A percentile compares a stretch with the other conserved stretches of the same genome.
Evolutionary conservation across 495 filamentous ascomycete species (phyloP).

Genomic region (Penicillium chermesinum): DNA sequence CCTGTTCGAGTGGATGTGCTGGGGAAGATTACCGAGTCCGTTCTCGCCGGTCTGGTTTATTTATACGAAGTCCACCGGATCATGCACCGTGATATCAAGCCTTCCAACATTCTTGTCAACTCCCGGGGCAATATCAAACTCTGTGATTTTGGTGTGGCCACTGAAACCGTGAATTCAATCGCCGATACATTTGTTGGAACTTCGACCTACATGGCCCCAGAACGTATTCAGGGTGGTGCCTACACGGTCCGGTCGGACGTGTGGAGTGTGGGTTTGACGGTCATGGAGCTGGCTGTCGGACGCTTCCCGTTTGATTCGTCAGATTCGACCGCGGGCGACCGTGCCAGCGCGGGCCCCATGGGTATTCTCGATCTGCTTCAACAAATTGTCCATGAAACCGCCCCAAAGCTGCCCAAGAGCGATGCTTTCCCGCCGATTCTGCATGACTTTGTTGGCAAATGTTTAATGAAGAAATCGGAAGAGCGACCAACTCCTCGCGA

Average conservation of each 20-base stretch:
- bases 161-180: constrained; percentile 92
- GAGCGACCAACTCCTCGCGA: constrained; percentile 87
- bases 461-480: constrained; percentile 80
- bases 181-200: constrained; percentile 98
- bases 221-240: constrained; percentile 91
- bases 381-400: constrained; percentile 95
- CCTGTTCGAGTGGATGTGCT: constrained; percentile 96
- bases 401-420: constrained; percentile 88
- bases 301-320: constrained; percentile 88
- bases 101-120: constrained; percentile 94
- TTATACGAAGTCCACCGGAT: constrained; percentile 92
- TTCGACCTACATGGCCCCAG: constrained; percentile 98
- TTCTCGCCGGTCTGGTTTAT: constrained; percentile 90
- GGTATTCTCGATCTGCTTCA: constrained; percentile 95
- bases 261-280: constrained; percentile 92
- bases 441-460: constrained; percentile 95
- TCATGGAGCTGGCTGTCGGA: constrained; percentile 96
- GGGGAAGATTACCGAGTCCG: constrained; percentile 97
- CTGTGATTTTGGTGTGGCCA: constrained; percentile 96
- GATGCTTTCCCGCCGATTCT: constrained; percentile 93
- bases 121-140: constrained; percentile 92
- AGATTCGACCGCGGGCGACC: constrained; percentile 65
- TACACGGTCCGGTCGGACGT: constrained; percentile 99
- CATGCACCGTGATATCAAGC: constrained; percentile 98
- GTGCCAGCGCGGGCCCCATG: constrained; percentile 69